Evolutionary conservation across 257 asterid genomes (phyloP), one percentile per base, ranked within the genome.

Genomic region (Plectranthus barbatus): DNA sequence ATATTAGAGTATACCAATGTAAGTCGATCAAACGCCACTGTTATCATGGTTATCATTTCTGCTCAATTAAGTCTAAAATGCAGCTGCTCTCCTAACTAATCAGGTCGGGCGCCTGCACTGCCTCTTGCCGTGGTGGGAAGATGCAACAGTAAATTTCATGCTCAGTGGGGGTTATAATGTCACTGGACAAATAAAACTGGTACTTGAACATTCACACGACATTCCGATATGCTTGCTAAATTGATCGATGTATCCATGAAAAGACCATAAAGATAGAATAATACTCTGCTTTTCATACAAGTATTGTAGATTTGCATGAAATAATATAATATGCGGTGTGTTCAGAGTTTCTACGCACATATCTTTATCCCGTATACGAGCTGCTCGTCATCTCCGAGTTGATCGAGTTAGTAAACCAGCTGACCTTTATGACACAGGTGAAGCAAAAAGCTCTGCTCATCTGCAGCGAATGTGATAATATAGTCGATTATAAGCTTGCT

Each of bases 111-210:
- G 95, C 17, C 85, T 87, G 24, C 95, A 87, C 74, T 87, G 95
- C 71, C 83, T 82, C 62, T 64, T 84, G 72, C 94, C 95, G 4
- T 87, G 95, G 95, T 87, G 95, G 95, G 88, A 87, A 72, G 94
- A 82, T 61, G 82, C 91, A 29, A 87, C 85, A 0, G 94, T 85
- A 8, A 70, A 78, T 55, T 87, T 77, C 48, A 87, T 87, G 90
- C 79, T 83, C 34, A 87, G 94, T 47, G 95, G 95, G 9, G 91
- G 94, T 54, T 87, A 87, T 64, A 76, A 81, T 26, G 93, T 87
- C 53, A 62, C 71, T 4, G 78, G 76, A 58, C 83, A 70, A 64
- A 82, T 87, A 48, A 75, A 80, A 69, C 56, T 67, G 84, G 95
- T 81, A 70, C 0, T 7, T 15, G 10, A 23, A 34, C 14, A n/a